A percentile compares a stretch with the other conserved stretches of the same genome.
phyloP scores from a whole-genome alignment of 345 rosid species.

The Balakata baccata region DNA sequence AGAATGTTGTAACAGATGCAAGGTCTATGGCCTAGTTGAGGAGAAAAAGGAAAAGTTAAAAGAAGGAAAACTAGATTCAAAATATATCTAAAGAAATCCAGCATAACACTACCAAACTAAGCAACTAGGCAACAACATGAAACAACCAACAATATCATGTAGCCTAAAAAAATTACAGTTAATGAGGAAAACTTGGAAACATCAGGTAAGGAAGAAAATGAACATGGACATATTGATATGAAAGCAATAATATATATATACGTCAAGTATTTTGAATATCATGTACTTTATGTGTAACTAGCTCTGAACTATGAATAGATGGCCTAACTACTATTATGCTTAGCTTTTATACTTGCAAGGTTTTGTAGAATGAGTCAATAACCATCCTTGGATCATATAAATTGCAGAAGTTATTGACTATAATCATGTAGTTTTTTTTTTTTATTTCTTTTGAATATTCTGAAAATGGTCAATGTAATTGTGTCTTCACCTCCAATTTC shows the following conservation, averaged over 20 bases:
- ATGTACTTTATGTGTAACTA: no score
- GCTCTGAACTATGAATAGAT: background rate
- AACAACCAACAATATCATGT: background rate
- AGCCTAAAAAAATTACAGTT: background rate
- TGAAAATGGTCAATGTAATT: background rate
- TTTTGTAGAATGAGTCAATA: background rate
- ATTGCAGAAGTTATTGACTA: background rate
- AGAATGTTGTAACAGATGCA: conserved; percentile 69
- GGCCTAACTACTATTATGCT: no score
- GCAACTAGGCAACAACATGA: background rate
- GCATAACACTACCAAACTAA: background rate
- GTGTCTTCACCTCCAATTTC: background rate
- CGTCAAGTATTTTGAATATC: background rate
- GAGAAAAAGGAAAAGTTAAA: background rate
- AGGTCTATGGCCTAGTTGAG: conserved; percentile 68
- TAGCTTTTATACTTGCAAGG: no score
- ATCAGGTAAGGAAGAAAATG: background rate
- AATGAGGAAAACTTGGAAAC: conserved; percentile 1
- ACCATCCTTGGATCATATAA: background rate
- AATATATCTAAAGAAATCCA: background rate
- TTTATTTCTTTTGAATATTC: background rate
- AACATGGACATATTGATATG: background rate
- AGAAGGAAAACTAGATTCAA: conserved; percentile 17
- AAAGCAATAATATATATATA: no score
- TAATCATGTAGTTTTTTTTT: background rate